phyloP scores from a whole-genome alignment of 2,329 filamentous ascomycete genomes.

The Xylariaceae sp. region DNA sequence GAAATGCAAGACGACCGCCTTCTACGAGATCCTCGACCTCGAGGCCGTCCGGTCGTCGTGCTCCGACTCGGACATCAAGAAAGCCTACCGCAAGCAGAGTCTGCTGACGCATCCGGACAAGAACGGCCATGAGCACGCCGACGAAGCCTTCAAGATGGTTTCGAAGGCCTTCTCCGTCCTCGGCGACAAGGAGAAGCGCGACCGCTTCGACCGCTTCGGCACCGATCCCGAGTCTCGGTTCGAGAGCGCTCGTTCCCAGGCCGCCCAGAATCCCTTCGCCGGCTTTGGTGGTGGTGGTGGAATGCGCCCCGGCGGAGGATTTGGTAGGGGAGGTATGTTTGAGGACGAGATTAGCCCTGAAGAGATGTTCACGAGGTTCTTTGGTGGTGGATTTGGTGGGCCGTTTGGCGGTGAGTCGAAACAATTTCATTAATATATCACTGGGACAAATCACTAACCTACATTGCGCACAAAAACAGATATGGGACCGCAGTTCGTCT shows the following conservation, averaged over 20 bases:
- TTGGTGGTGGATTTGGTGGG: slow-evolving; percentile 67
- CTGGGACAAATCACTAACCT: not conserved
- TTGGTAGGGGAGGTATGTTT: slow-evolving; percentile 59
- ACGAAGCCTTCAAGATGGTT: slow-evolving; percentile 99
- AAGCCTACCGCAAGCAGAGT: slow-evolving; percentile 92
- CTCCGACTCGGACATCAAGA: slow-evolving; percentile 86
- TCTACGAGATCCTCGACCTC: slow-evolving; percentile 89
- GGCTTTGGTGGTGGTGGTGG: slow-evolving; percentile 36
- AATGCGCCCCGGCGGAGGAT: slow-evolving; percentile 38
- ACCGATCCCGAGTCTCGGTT: slow-evolving; percentile 90
- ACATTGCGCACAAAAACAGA: slow-evolving; percentile 30
- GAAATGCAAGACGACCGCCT: slow-evolving; percentile 76
- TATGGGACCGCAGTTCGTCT: slow-evolving; percentile 81
- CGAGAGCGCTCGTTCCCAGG: slow-evolving; percentile 53
- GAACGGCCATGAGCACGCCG: slow-evolving; percentile 91
- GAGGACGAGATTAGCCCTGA: slow-evolving; percentile 93
- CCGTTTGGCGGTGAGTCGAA: slow-evolving; percentile 57
- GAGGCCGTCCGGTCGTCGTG: slow-evolving; percentile 53
- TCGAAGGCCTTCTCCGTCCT: slow-evolving; percentile 88
- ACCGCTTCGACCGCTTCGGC: slow-evolving; percentile 81
- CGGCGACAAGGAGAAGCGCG: slow-evolving; percentile 87
- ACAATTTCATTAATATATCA: not conserved
- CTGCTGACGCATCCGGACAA: slow-evolving; percentile 97
- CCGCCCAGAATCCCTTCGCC: slow-evolving; percentile 37
- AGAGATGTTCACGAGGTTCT: slow-evolving; percentile 96